These are phyloP conservation scores for Aurinia saxatilis DNA, from an alignment of 345 rosid genomes.

Conservation along the genomic window DNA sequence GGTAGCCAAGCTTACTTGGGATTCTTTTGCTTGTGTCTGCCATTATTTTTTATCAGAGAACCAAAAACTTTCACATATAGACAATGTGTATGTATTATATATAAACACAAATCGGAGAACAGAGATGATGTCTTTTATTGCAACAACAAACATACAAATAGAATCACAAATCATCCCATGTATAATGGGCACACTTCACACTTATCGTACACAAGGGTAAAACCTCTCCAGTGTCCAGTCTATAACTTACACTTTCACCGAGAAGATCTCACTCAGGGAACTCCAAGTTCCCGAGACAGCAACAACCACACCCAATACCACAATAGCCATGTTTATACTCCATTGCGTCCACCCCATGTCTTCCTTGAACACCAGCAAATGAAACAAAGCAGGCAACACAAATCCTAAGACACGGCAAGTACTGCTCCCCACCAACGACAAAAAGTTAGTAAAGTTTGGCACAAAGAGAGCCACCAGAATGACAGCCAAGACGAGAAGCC, in stretches of 20 bases:
- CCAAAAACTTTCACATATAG: background rate
- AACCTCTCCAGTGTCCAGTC: background rate
- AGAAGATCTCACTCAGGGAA: conserved; percentile 57
- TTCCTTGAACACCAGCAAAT: conserved; percentile 72
- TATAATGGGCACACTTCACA: conserved; percentile 8
- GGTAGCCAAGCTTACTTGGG: background rate
- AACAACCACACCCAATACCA: conserved; percentile 45
- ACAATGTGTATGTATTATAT: background rate
- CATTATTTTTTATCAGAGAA: background rate
- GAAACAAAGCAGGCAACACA: conserved; percentile 74
- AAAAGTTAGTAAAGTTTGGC: conserved; percentile 82
- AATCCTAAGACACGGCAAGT: conserved; percentile 75
- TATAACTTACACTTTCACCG: conserved; percentile 26
- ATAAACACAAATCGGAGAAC: background rate
- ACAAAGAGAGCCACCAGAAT: conserved; percentile 61
- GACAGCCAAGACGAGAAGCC: conserved; percentile 59
- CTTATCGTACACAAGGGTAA: background rate
- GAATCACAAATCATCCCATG: conserved; percentile 10
- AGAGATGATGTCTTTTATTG: conserved; percentile 13
- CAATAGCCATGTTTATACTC: conserved; percentile 45
- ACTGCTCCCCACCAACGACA: conserved; percentile 86
- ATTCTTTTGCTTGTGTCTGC: background rate
- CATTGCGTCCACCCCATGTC: conserved; percentile 63
- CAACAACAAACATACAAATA: conserved; percentile 12
- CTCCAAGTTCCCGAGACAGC: conserved; percentile 75